Evolutionary conservation across 495 filamentous ascomycete species (phyloP).

Genomic region (Talaromyces ruber): DNA sequence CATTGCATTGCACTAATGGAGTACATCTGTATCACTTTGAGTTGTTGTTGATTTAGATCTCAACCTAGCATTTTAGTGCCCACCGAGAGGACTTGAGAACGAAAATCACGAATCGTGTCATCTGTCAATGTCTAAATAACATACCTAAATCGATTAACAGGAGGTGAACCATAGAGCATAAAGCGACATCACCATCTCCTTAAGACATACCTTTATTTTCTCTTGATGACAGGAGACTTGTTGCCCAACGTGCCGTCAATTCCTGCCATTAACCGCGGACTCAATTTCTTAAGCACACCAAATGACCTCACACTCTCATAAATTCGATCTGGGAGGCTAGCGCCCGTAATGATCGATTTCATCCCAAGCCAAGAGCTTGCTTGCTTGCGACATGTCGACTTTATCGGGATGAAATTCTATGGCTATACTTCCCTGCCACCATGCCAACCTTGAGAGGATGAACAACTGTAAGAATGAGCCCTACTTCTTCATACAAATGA

Average conservation of each 20-base stretch:
- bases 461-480: conserved; percentile 66
- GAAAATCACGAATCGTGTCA: neutral
- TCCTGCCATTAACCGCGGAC: conserved; percentile 11
- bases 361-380: conserved; percentile 62
- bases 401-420: conserved; percentile 44
- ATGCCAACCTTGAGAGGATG: conserved; percentile 64
- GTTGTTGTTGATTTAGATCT: neutral
- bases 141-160: no score
- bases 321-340: conserved; percentile 5
- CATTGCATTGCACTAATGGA: neutral
- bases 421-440: conserved; percentile 74
- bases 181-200: neutral
- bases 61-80: neutral
- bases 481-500: conserved; percentile 54
- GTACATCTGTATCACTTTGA: neutral
- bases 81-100: neutral
- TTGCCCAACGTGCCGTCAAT: conserved; percentile 1
- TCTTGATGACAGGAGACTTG: neutral
- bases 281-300: conserved; percentile 13
- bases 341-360: conserved; percentile 30
- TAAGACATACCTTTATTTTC: neutral
- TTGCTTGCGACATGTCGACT: conserved; percentile 46
- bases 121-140: neutral
- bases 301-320: conserved; percentile 11
- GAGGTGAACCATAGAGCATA: no score